phyloP scores from a whole-genome alignment of 1,139 yeast genomes.

The Blastobotrys petasosporus region DNA sequence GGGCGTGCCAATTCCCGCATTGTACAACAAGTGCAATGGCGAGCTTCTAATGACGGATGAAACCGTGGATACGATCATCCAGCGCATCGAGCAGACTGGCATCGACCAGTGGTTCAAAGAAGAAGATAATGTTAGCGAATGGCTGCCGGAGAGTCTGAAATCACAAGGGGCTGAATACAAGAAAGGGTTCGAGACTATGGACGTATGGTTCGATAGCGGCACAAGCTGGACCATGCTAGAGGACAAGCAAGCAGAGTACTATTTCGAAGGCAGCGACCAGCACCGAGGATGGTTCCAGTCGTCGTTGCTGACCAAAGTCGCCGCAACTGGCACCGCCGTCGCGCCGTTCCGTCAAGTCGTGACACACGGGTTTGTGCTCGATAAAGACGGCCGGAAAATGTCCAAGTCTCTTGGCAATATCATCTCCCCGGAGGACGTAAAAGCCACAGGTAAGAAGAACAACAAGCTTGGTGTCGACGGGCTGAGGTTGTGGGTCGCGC shows the following conservation, averaged over 20 bases:
- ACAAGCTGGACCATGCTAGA: conserved; percentile 77
- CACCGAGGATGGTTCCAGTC: conserved; percentile 99
- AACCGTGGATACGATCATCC: conserved; percentile 50
- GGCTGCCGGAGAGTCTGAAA: conserved; percentile 55
- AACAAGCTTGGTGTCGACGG: conserved; percentile 91
- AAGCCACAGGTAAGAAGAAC: conserved; percentile 41
- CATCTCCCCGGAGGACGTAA: conserved; percentile 57
- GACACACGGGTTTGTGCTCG: conserved; percentile 92
- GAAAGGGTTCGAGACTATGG: conserved; percentile 89
- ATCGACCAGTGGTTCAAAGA: conserved; percentile 41
- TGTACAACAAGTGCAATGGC: conserved; percentile 55
- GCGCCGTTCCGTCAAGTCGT: conserved; percentile 73
- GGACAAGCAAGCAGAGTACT: conserved; percentile 55
- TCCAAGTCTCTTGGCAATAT: conserved; percentile 88
- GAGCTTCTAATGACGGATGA: conserved; percentile 52
- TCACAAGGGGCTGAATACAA: conserved; percentile 39
- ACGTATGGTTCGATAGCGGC: conserved; percentile 98
- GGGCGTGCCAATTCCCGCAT: conserved; percentile 97
- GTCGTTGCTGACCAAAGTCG: conserved; percentile 74
- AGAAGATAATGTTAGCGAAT: conserved; percentile 50
- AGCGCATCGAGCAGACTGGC: conserved; percentile 44
- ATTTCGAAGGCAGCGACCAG: conserved; percentile 93
- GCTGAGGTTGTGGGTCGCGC: conserved; percentile 83
- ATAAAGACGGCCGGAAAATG: conserved; percentile 83
- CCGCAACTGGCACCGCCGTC: conserved; percentile 30